These are phyloP conservation scores for Flaveria brownii DNA, from an alignment of 129 eudicot species.

Conservation along the genomic window DNA sequence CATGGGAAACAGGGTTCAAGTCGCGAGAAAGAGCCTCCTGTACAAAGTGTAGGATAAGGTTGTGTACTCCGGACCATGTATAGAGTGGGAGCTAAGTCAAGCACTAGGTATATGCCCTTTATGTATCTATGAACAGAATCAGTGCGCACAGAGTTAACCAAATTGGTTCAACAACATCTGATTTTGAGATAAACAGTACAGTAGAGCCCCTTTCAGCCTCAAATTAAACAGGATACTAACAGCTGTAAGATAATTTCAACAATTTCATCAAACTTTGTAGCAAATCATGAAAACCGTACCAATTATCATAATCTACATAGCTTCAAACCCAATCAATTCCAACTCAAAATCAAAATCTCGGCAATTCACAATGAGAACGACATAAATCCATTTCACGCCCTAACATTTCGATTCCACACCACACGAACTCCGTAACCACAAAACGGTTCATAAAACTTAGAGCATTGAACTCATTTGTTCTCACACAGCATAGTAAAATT, in stretches of 20 bases:
- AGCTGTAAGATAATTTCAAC: not conserved
- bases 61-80: too few species aligned
- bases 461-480: not conserved
- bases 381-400: constrained; percentile 1
- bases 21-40: too few species aligned
- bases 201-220: not conserved
- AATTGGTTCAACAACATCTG: not conserved
- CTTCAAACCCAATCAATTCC: not conserved
- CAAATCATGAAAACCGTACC: not conserved
- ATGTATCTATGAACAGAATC: not conserved
- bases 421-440: constrained; percentile 7
- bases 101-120: too few species aligned
- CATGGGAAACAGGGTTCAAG: too few species aligned
- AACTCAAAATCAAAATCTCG: not conserved
- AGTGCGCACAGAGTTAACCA: not conserved
- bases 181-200: not conserved
- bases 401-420: constrained; percentile 16
- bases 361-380: not conserved
- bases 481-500: not conserved
- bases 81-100: too few species aligned
- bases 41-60: too few species aligned
- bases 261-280: constrained; percentile 1
- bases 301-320: not conserved
- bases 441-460: not conserved
- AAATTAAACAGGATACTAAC: not conserved